Base-by-base conservation (phyloP, 371 early-diverging fungal species). In the Zychaea mexicana region DNA sequence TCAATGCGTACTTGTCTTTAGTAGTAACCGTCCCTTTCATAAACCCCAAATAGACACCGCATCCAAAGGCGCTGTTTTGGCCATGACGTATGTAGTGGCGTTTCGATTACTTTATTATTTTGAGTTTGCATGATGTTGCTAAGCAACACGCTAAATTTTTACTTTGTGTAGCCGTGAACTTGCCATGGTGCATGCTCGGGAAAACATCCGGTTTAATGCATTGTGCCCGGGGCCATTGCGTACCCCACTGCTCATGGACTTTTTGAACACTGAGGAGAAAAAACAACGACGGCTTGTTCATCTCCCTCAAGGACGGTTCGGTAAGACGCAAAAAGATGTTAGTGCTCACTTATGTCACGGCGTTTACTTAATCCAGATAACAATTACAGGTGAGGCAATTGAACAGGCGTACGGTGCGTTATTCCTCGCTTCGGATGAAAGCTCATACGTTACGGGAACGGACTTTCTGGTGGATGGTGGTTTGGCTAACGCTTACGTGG, bases 401-500 rank as follows among this genome's bases (percentile, higher is more conserved):
- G 95, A 95, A 74, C 92, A 92, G 73, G 95, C 95, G 39, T 81
- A 93, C 66, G 90, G 91, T 21, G 94, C 88, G 0, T 68, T 95
- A 26, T 95, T 92, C 77, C 78, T 95, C 58, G 95, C 94, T 17
- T 90, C 91, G 26, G 92, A 93, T 67, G 94, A 95, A 61, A 85
- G 88, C 17, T 82, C 90, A 2, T 95, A 85, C 74, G 85, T 92
- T 57, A 95, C 94, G 4, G 95, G 95, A 26, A 89, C 90, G 12
- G 95, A 95, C 60, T 92, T 95, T 69, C 65, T 84, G 54, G 93
- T 93, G 22, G 95, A 95, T 76, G 95, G 95, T 53, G 95, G 95
- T 32, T 69, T 95, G 52, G 77, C 88, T 21, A 82, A 86, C n/a
- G 91, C 93, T 19, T 95, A 89, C 77, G 89, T 90, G 57, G 84